Evolutionary conservation across 2,329 filamentous ascomycete genomes (phyloP), one percentile per base, ranked within the genome.

Genomic region (Dactylellina leptospora): DNA sequence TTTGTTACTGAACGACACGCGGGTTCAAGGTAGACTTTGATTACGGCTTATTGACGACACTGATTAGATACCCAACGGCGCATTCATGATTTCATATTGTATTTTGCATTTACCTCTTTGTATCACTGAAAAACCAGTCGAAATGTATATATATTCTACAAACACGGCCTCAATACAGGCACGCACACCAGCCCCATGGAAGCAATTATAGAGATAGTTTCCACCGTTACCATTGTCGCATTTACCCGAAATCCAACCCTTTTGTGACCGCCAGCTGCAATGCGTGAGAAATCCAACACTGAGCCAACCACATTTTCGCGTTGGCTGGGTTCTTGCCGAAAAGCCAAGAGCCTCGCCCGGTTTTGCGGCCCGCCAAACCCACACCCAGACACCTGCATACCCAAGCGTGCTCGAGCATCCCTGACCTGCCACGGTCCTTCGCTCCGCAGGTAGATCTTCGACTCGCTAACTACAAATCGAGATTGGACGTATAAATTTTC

Each of bases 351-450:
- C 13, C 36, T 40, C 36, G 18, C 11, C 18, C 40, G 40, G 40
- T n/a, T 22, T 22, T 20, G 16, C 36, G 36, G 36, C 36, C 36
- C 36, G 36, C 36, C 13, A 40, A n/a, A n/a, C n/a, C n/a, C n/a
- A n/a, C n/a, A n/a, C n/a, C n/a, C n/a, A n/a, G n/a, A n/a, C n/a
- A n/a, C 30, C 13, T 33, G 30, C 13, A 33, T 33, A 33, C n/a
- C n/a, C n/a, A n/a, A n/a, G n/a, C n/a, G n/a, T n/a, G n/a, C n/a
- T 36, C 25, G 13, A 6, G 47, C 30, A 33, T 54, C 42, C 64
- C 64, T 48, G 59, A 20, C 40, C 20, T 51, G n/a, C 23, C 3
- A 55, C 55, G 55, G 38, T 61, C 11, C 40, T 54, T 38, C 56
- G 56, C 30, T 69, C 48, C 64, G 48, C 40, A 33, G 10, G 20